Conservation (phyloP, 495 filamentous ascomycete species). For the Lasiosphaeria ovina region DNA sequence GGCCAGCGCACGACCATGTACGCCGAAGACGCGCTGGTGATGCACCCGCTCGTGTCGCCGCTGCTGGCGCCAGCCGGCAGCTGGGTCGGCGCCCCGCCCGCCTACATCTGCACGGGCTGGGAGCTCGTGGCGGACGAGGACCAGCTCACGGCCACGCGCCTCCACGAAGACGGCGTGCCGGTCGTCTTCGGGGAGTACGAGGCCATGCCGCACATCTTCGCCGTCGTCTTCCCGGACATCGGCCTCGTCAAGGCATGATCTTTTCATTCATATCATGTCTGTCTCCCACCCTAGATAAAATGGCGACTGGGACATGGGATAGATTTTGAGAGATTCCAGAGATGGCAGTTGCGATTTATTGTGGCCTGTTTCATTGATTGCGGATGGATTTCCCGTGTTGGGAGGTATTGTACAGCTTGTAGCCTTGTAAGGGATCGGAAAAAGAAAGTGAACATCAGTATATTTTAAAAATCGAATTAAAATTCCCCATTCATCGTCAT, state of each 20-base stretch:
- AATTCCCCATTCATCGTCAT: no score
- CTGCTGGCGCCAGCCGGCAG: slow-evolving; percentile 51
- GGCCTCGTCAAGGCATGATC: no score
- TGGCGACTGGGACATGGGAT: no score
- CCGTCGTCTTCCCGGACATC: slow-evolving; percentile 56
- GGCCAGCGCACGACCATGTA: slow-evolving; percentile 65
- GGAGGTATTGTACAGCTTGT: no score
- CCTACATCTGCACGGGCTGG: slow-evolving; percentile 73
- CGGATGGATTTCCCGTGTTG: no score
- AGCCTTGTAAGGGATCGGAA: no score
- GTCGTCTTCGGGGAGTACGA: slow-evolving; percentile 76
- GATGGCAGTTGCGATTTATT: no score
- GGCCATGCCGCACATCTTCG: slow-evolving; percentile 89
- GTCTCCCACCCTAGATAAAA: no score
- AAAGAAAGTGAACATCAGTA: no score
- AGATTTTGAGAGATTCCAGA: no score
- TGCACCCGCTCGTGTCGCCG: slow-evolving; percentile 75
- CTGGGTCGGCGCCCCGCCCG: slow-evolving; percentile 69
- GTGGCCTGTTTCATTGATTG: no score
- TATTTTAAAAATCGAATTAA: no score
- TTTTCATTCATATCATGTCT: background rate
- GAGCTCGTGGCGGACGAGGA: slow-evolving; percentile 78
- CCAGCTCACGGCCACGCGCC: slow-evolving; percentile 56
- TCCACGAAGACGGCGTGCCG: slow-evolving; percentile 58
- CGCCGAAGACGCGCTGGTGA: slow-evolving; percentile 56